Conservation (phyloP, 139 green algal genomes). For the Chlamydomonas asymmetrica region DNA sequence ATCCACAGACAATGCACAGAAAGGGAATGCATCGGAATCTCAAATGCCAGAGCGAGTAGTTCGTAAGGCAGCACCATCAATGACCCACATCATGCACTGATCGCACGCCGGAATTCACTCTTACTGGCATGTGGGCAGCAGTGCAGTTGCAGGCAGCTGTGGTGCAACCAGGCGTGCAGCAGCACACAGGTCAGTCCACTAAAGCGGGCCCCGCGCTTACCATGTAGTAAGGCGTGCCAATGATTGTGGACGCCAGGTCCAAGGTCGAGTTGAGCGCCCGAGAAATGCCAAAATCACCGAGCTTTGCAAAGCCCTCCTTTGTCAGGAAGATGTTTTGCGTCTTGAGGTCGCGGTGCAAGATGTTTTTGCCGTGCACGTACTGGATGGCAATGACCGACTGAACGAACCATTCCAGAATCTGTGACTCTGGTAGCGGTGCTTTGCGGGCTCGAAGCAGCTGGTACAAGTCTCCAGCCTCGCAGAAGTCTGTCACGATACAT, state of each 20-base stretch:
- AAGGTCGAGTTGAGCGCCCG: constrained; percentile 35
- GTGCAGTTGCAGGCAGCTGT: not conserved
- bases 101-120: no score
- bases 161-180: constrained; percentile 11
- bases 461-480: constrained; percentile 64
- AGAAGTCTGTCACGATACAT: constrained; percentile 72
- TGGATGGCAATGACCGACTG: constrained; percentile 44
- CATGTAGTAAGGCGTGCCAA: constrained; percentile 74
- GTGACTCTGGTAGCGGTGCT: constrained; percentile 38
- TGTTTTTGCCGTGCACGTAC: constrained; percentile 49
- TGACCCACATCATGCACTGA: no score
- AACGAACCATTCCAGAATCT: constrained; percentile 49
- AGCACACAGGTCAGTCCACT: no score
- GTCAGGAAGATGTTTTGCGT: constrained; percentile 47
- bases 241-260: constrained; percentile 60
- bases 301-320: constrained; percentile 45
- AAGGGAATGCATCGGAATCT: no score
- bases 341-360: constrained; percentile 65
- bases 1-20: no score
- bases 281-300: constrained; percentile 67
- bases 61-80: no score
- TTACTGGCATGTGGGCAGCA: no score
- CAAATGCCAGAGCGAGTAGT: no score
- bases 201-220: no score
- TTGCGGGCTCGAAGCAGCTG: constrained; percentile 43